phyloP scores from a whole-genome alignment of 371 early-diverging fungal genomes.

The Aphelidium insulamus region DNA sequence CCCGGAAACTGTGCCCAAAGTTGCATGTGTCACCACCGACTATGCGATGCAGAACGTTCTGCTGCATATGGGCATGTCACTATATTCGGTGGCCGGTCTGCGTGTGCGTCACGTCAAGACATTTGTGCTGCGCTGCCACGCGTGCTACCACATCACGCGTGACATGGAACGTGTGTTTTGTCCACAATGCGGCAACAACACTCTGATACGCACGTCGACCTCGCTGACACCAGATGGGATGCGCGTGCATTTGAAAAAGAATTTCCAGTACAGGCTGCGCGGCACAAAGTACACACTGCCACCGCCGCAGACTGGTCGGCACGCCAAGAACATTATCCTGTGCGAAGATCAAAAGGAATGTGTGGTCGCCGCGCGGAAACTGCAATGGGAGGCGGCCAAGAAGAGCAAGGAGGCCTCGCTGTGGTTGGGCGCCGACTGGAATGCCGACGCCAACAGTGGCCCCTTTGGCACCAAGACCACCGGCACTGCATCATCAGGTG shows the following conservation, averaged over 20 bases:
- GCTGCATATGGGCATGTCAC: slow-evolving; percentile 67
- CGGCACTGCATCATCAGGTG: no score
- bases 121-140: slow-evolving; percentile 84
- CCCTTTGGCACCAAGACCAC: slow-evolving; percentile 30
- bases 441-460: slow-evolving; percentile 16
- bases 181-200: slow-evolving; percentile 70
- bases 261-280: slow-evolving; percentile 68
- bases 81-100: slow-evolving; percentile 66
- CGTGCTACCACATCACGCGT: slow-evolving; percentile 63
- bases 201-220: slow-evolving; percentile 61
- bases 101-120: slow-evolving; percentile 51
- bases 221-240: slow-evolving; percentile 60
- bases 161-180: slow-evolving; percentile 83
- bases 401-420: slow-evolving; percentile 24
- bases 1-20: slow-evolving; percentile 17
- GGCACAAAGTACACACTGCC: slow-evolving; percentile 81
- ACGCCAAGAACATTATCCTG: slow-evolving; percentile 50
- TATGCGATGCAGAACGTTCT: slow-evolving; percentile 95
- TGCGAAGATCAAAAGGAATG: slow-evolving; percentile 83
- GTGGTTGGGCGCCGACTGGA: slow-evolving; percentile 27
- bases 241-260: slow-evolving; percentile 59
- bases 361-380: slow-evolving; percentile 13
- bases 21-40: slow-evolving; percentile 81
- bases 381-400: slow-evolving; percentile 17
- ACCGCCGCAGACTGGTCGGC: slow-evolving; percentile 53